These are phyloP conservation scores for Auricularia sp. DNA, from an alignment of 768 basidiomycete genomes.

Conservation along the genomic window DNA sequence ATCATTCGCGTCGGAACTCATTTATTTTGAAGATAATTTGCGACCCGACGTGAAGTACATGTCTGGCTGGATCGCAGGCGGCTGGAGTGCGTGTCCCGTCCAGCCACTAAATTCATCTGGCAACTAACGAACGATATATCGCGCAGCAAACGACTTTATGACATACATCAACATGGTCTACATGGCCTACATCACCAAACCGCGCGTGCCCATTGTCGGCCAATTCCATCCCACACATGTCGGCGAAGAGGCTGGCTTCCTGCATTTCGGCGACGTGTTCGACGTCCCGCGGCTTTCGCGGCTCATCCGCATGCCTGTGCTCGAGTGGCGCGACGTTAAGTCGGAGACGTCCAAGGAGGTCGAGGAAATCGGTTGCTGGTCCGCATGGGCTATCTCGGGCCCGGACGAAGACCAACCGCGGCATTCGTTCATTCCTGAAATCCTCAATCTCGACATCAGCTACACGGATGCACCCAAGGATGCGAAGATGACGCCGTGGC, in stretches of 20 bases:
- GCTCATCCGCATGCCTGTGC: conserved; percentile 34
- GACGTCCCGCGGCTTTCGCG: conserved; percentile 44
- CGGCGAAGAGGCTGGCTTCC: conserved; percentile 33
- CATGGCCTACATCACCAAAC: conserved; percentile 42
- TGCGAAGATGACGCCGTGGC: conserved; percentile 22
- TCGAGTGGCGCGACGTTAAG: conserved; percentile 53
- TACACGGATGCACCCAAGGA: conserved; percentile 2
- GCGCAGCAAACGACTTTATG: conserved; percentile 66
- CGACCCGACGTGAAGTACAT: conserved; percentile 52
- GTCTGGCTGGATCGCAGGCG: conserved; percentile 67
- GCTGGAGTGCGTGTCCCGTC: conserved; percentile 50
- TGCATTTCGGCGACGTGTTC: conserved; percentile 50
- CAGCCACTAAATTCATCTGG: not conserved
- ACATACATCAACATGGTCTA: conserved; percentile 57
- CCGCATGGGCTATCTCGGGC: conserved; percentile 1
- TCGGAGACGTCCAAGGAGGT: not conserved
- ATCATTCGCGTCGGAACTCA: too few relatives aligned
- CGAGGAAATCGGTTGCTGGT: conserved; percentile 8
- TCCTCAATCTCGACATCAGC: conserved; percentile 3
- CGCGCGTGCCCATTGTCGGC: conserved; percentile 48
- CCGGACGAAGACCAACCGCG: conserved; percentile 1
- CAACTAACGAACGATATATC: conserved; percentile 1
- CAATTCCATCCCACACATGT: conserved; percentile 53
- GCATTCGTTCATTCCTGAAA: conserved; percentile 1
- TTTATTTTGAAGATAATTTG: conserved; percentile 42